Conservation (phyloP, 495 filamentous ascomycete genomes). For the Xylaria venustula region DNA sequence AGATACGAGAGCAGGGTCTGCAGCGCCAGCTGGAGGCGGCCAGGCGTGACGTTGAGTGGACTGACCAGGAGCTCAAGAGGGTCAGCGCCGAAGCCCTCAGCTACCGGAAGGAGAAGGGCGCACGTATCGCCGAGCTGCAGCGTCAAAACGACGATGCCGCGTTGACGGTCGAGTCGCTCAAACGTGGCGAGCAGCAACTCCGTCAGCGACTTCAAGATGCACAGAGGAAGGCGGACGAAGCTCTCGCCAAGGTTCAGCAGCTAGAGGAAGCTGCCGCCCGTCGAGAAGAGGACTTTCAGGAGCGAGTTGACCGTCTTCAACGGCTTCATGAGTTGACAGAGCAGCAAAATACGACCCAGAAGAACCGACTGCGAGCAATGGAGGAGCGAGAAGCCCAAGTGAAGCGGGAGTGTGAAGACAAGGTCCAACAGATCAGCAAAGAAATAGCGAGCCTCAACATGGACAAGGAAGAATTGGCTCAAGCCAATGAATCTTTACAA, state of each 20-base stretch:
- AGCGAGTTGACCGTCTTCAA: constrained; percentile 75
- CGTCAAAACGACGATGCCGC: constrained; percentile 81
- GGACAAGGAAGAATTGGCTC: constrained; percentile 68
- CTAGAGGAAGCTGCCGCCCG: constrained; percentile 78
- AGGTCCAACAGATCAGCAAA: constrained; percentile 73
- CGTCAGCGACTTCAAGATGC: constrained; percentile 79
- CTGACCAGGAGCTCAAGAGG: constrained; percentile 84
- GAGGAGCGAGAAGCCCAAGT: constrained; percentile 72
- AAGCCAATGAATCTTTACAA: constrained; percentile 69
- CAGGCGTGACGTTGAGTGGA: constrained; percentile 87
- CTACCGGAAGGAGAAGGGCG: constrained; percentile 91
- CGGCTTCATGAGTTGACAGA: constrained; percentile 83
- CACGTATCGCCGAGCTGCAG: constrained; percentile 81
- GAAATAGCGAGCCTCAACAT: constrained; percentile 65
- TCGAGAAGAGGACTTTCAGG: constrained; percentile 74
- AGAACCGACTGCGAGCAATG: constrained; percentile 77
- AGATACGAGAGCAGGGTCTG: constrained; percentile 82
- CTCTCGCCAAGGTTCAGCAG: constrained; percentile 74
- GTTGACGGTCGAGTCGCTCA: constrained; percentile 70
- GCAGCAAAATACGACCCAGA: constrained; percentile 77
- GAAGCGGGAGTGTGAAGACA: constrained; percentile 76
- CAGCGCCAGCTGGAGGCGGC: constrained; percentile 86
- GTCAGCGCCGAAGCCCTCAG: constrained; percentile 82
- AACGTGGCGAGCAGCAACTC: constrained; percentile 74
- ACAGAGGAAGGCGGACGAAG: constrained; percentile 81